Conservation (phyloP, 2,329 filamentous ascomycete genomes). For the Trichoderma sp. region DNA sequence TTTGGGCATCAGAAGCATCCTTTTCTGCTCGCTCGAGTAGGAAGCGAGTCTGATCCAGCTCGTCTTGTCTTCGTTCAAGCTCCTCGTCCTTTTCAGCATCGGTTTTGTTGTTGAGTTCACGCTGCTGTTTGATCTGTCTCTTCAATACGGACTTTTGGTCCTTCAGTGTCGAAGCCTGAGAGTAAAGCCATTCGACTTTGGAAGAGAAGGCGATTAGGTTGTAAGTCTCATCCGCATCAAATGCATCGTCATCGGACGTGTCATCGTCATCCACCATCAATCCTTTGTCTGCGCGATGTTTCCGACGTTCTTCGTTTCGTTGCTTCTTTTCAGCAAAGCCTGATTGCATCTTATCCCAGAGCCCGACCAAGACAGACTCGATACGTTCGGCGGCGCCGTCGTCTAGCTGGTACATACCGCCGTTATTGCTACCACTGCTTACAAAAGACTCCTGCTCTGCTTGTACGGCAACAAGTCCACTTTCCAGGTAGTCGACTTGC, state of each 20-base stretch:
- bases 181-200: constrained; percentile 77
- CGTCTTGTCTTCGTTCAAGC: constrained; percentile 58
- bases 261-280: constrained; percentile 60
- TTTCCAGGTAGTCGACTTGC: constrained; percentile 72
- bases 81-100: constrained; percentile 70
- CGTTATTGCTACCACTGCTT: constrained; percentile 22
- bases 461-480: constrained; percentile 61
- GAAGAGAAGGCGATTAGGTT: constrained; percentile 74
- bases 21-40: constrained; percentile 43
- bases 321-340: constrained; percentile 57
- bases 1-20: constrained; percentile 44
- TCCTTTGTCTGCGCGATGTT: constrained; percentile 58
- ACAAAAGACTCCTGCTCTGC: constrained; percentile 54
- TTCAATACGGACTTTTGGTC: constrained; percentile 89
- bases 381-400: constrained; percentile 49
- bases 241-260: constrained; percentile 62
- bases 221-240: constrained; percentile 62
- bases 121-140: constrained; percentile 92
- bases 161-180: constrained; percentile 73
- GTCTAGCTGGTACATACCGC: constrained; percentile 35
- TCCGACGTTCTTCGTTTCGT: constrained; percentile 55
- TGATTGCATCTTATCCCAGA: constrained; percentile 59
- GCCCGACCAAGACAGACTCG: constrained; percentile 53
- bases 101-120: constrained; percentile 86
- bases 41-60: constrained; percentile 51